Percentiles rank a stretch among this genome's conserved stretches.
Conservation (phyloP, 495 filamentous ascomycete genomes). For the Parmelia sp. region DNA sequence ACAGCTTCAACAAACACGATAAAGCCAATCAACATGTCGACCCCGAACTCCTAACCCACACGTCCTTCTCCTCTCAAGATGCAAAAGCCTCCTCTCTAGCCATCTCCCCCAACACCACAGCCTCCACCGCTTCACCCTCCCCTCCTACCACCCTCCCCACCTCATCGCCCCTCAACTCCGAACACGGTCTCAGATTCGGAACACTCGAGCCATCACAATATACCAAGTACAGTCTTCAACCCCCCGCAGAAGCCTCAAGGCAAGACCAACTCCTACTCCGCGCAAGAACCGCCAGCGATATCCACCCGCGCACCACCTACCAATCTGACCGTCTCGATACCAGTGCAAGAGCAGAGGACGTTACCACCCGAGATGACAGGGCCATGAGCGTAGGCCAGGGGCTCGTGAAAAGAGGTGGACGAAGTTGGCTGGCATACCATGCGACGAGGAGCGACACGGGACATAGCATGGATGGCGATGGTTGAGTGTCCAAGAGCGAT, state of each 20-base stretch:
- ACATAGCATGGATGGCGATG: slow-evolving; percentile 2
- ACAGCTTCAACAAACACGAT: background rate
- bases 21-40: background rate
- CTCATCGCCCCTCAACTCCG: background rate
- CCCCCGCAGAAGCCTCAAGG: background rate
- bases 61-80: background rate
- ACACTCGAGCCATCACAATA: background rate
- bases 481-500: background rate
- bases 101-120: background rate
- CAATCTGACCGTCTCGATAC: background rate
- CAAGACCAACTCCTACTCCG: background rate
- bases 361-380: background rate
- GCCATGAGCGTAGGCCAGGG: slow-evolving; percentile 2
- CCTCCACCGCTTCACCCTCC: background rate
- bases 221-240: background rate
- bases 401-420: slow-evolving; percentile 3
- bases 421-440: slow-evolving; percentile 17
- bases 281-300: background rate
- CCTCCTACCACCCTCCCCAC: background rate
- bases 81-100: background rate
- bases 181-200: background rate
- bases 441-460: slow-evolving; percentile 8
- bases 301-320: background rate
- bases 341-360: background rate
- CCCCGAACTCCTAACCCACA: background rate